Evolutionary conservation across 306 rosid genomes (phyloP).

Genomic region (Dryas drummondii): DNA sequence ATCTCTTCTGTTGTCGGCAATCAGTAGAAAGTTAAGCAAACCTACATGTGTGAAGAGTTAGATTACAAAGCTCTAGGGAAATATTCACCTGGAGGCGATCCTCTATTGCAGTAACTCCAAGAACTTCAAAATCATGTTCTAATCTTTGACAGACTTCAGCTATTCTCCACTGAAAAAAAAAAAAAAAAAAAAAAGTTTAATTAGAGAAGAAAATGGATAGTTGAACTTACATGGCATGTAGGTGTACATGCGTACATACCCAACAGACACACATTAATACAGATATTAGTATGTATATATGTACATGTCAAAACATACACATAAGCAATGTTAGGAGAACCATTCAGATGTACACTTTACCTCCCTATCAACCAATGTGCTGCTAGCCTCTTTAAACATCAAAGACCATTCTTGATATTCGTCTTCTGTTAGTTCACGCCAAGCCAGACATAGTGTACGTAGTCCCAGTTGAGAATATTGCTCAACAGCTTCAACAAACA

Average conservation of each 20-base stretch:
- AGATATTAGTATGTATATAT: not conserved
- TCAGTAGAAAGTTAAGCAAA: conserved; percentile 7
- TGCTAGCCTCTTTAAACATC: conserved; percentile 91
- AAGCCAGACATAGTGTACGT: conserved; percentile 88
- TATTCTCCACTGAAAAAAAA: conserved; percentile 82
- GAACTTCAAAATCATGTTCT: conserved; percentile 85
- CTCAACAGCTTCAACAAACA: conserved; percentile 83
- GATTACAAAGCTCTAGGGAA: conserved; percentile 15
- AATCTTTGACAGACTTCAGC: conserved; percentile 94
- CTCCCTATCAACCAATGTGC: conserved; percentile 97
- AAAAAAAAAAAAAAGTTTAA: conserved; percentile 32
- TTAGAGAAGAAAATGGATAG: conserved; percentile 7
- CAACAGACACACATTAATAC: not conserved
- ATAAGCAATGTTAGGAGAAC: not conserved
- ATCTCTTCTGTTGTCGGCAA: not conserved
- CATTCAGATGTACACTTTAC: conserved; percentile 43
- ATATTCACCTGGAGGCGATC: conserved; percentile 91
- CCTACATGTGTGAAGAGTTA: conserved; percentile 9
- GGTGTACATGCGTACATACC: not conserved
- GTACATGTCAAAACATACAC: not conserved
- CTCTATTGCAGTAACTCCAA: conserved; percentile 98
- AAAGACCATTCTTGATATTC: conserved; percentile 87
- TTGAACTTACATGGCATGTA: not conserved
- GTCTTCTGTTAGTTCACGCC: conserved; percentile 84
- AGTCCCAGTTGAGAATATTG: conserved; percentile 91